Base-by-base conservation (phyloP, 768 basidiomycete species). In the Tylopilus vinaceipallidus region DNA sequence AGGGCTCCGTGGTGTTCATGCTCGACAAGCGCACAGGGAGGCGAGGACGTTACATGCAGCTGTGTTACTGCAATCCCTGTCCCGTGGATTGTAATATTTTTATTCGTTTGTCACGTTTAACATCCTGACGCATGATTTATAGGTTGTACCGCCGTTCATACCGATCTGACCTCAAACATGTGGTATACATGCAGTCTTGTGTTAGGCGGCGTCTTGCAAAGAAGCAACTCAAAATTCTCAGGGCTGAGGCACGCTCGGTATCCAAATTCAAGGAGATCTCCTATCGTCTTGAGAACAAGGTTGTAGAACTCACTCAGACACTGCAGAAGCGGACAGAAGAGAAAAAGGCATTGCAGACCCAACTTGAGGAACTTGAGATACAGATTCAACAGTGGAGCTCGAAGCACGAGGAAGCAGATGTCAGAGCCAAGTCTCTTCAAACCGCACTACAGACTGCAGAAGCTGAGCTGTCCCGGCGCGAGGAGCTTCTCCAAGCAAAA, bases 261-360 rank as follows among this genome's bases (percentile, higher is more conserved):
- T 89, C 91, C 58, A 97, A 94, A 66, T 98, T 95, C 83, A 98
- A 97, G 73, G 94, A 97, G 72, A 97, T 95, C 57, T 98, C 95
- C 0, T 98, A 98, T 65, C 84, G 83, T 58, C 78, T 99, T 48
- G 97, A 99, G 74, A 99, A 98, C 78, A 99, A 98, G 73, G 97
- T 99, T 37, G 92, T 99, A 50, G 95, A 98, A 66, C 86, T 99
- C 54, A 98, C 97, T 0, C 97, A 99, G 66, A 83, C 74, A 14
- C 79, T 99, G 12, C 97, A 98, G 69, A 86, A 79, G 62, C 85
- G 95, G 40, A 94, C 86, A 3, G 81, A 82, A 50, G 95, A 99
- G 73, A 93, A 90, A 75, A 95, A 91, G 70, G 86, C 84, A 46
- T 73, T 98, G 37, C 84, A 88, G 56, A 73, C 70, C n/a, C 83